Evolutionary conservation across 805 yeast genomes (phyloP), one percentile per base, ranked within the genome.

Genomic region (Saccharomycopsis synnaedendra): DNA sequence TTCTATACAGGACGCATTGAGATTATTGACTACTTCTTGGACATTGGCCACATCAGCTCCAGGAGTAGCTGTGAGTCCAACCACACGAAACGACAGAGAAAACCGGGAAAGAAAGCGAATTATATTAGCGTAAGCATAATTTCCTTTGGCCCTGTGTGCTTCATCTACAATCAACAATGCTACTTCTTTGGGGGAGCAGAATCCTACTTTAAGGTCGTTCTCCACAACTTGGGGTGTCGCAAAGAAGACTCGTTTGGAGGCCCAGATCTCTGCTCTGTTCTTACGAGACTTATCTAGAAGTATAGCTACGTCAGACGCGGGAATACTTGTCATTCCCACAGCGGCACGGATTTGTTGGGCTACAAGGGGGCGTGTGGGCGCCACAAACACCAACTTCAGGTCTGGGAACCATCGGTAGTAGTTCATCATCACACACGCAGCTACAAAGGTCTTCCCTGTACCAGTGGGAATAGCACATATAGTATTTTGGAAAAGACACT

Each of bases 221-320:
- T 87, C 96, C 3, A 93, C 89, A 4, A 89, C 94, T 58, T 93
- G 98, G 0, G 99, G 98, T 0, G 99, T 93, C 1, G 96, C 79
- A 59, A 93, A 93, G 57, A 93, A 85, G 0, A 94, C 87, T 36
- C 88, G 68, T 55, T 82, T 84, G 3, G 70, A 60, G 11, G 67
- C 65, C 97, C 97, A 93, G n/a, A 85, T 78, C 32, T 75, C 79
- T 1, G 72, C 78, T 51, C 99, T 71, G 53, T 82, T 80, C 8
- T 65, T 64, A 66, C 82, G 59, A 55, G 71, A 59, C 56, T 62
- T 71, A 58, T 74, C 89, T 39, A 89, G 64, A 48, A 89, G 64
- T 43, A 89, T 84, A 0, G 96, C 94, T 1, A 90, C 85, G 42
- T 82, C 82, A 28, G 74, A 67, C 43, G 80, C 67, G 1, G 94